Percentiles rank a stretch among this genome's conserved stretches.
Conservation (phyloP, 2,329 filamentous ascomycete species). For the Arthrobotrys iridis region DNA sequence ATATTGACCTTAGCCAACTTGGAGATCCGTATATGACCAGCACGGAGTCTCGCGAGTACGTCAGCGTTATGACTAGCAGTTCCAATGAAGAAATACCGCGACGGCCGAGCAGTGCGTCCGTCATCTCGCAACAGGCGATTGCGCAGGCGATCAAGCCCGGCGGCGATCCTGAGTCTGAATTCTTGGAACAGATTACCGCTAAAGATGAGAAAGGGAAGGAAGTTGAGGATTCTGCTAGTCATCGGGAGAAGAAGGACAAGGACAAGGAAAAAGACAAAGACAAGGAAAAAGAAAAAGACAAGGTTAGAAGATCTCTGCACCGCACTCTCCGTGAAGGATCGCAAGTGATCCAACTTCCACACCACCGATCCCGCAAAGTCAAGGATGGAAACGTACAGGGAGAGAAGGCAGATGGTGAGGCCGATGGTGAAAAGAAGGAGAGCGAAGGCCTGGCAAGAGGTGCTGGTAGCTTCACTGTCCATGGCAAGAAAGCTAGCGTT, state of each 20-base stretch:
- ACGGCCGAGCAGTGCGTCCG: constrained; percentile 33
- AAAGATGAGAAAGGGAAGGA: constrained; percentile 59
- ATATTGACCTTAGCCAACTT: constrained; percentile 50
- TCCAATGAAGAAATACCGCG: constrained; percentile 28
- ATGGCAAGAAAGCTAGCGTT: constrained; percentile 94
- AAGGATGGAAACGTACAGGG: constrained; percentile 62
- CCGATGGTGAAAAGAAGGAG: constrained; percentile 66
- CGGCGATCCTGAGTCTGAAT: constrained; percentile 51
- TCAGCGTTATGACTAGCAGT: constrained; percentile 48
- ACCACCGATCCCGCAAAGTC: constrained; percentile 78
- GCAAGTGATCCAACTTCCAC: constrained; percentile 67
- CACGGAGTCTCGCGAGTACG: constrained; percentile 41
- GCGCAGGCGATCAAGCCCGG: constrained; percentile 54
- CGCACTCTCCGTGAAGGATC: constrained; percentile 85
- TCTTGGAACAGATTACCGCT: constrained; percentile 31
- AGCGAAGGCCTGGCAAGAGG: constrained; percentile 79
- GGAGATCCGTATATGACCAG: constrained; percentile 51
- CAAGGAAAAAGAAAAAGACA: constrained; percentile 62
- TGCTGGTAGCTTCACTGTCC: constrained; percentile 90
- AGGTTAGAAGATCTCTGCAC: constrained; percentile 85
- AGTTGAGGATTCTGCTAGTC: constrained; percentile 60
- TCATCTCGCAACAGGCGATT: constrained; percentile 53
- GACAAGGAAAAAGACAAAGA: constrained; percentile 57
- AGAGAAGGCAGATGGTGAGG: constrained; percentile 73
- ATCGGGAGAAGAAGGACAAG: constrained; percentile 60